Base-by-base conservation (phyloP, 305 asterid species). In the Fraxinus sp. region DNA sequence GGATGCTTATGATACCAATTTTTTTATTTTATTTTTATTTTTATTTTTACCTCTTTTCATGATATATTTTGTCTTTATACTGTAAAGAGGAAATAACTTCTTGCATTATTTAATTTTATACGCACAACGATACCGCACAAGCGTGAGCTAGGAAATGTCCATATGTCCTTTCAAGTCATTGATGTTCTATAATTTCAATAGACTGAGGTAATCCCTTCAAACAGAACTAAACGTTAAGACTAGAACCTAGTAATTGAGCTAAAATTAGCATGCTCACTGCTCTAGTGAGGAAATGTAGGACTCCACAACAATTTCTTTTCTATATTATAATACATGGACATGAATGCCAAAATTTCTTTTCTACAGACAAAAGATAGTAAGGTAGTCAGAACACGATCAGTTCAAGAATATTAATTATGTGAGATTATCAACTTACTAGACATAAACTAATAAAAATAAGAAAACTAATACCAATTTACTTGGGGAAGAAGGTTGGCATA, bases 401-500 rank as follows among this genome's bases (percentile, higher is more conserved):
- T 66, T 66, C 37, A 66, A 66, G 74, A 66, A 66, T 66, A 24
- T 28, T 73, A 78, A 52, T 28, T 24, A 82, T 30, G 18, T 39
- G 32, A 66, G 74, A 66, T 71, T 75, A 66, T 66, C 81, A 79
- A 79, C 80, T 71, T 78, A 84, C 84, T 41, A 62, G 59, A 80
- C 75, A 22, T 30, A 66, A 43, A 80, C 49, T 35, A 82, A 18
- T 64, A 41, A 35, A 79, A 55, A 70, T 24, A 41, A 35, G 35
- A 79, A 79, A 11, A 59, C 18, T 22, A 64, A 64, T 32, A 57
- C 9, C 52, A 52, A 20, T 49, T 16, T 66, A 28, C 30, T 14
- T 72, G 18, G 77, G 78, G 84, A 86, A 39, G 84, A 84, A 89
- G 85, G 10, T 52, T 73, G 80, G 78, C 97, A 80, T 91, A 97